Evolutionary conservation across 352 stramenopile species (phyloP).

Genomic region (Pilasporangium apinafurcum): DNA sequence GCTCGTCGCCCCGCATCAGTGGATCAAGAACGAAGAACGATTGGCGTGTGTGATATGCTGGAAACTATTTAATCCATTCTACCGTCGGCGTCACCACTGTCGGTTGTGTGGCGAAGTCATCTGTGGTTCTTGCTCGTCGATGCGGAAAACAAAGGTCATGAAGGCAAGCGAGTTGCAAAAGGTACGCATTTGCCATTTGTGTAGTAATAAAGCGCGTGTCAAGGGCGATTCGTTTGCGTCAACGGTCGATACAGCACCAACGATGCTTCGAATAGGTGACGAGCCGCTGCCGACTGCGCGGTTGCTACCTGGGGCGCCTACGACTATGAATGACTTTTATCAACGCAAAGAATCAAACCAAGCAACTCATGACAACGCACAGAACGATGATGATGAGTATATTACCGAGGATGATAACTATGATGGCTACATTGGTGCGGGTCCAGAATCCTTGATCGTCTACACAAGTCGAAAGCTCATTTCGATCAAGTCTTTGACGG

Average conservation of each 20-base stretch:
- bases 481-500: slow-evolving; percentile 43
- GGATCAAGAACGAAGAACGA: slow-evolving; percentile 60
- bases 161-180: slow-evolving; percentile 33
- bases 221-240: slow-evolving; percentile 22
- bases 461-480: slow-evolving; percentile 45
- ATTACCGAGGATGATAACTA: slow-evolving; percentile 14
- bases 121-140: slow-evolving; percentile 40
- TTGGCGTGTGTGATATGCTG: slow-evolving; percentile 51
- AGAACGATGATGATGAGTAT: slow-evolving; percentile 8
- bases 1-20: slow-evolving; percentile 40
- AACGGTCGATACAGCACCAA: slow-evolving; percentile 18
- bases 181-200: slow-evolving; percentile 64
- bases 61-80: slow-evolving; percentile 56
- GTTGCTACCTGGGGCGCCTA: slow-evolving; percentile 5
- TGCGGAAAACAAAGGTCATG: slow-evolving; percentile 30
- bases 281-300: slow-evolving; percentile 13
- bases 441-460: slow-evolving; percentile 5
- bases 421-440: slow-evolving; percentile 13
- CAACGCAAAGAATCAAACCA: slow-evolving; percentile 1
- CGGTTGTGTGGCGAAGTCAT: slow-evolving; percentile 61
- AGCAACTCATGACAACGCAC: slow-evolving; percentile 1
- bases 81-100: slow-evolving; percentile 55
- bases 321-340: background rate
- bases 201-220: slow-evolving; percentile 40
- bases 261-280: too few relatives aligned